phyloP scores from a whole-genome alignment of 306 rosid species.

The Trifolium fragiferum region DNA sequence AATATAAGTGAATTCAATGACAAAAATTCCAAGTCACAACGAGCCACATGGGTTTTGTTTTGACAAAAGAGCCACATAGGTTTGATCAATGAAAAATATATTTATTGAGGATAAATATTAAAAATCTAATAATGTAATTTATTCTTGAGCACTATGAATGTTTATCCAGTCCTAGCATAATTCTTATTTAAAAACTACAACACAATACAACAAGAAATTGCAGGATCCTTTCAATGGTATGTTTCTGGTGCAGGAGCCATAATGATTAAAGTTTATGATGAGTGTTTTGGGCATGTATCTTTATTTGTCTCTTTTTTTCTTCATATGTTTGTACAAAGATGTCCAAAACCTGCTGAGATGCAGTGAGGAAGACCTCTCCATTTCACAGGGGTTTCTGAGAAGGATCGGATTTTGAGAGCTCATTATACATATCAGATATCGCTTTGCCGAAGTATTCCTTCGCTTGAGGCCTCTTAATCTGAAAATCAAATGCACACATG shows the following conservation, averaged over 20 bases:
- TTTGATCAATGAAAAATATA: background rate
- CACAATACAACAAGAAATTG: slow-evolving; percentile 31
- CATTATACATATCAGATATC: slow-evolving; percentile 78
- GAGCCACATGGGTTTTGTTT: background rate
- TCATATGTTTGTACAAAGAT: background rate
- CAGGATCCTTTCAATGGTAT: slow-evolving; percentile 28
- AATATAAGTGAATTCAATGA: background rate
- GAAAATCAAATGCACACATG: slow-evolving; percentile 37
- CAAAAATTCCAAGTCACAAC: background rate
- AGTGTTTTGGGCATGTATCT: background rate
- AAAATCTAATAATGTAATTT: slow-evolving; percentile 8
- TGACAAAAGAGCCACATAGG: background rate
- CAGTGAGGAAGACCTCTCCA: slow-evolving; percentile 26
- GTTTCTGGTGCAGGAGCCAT: slow-evolving; percentile 15
- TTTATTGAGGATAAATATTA: slow-evolving; percentile 2
- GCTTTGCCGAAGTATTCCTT: slow-evolving; percentile 72
- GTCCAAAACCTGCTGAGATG: slow-evolving; percentile 19
- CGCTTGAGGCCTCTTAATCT: slow-evolving; percentile 96
- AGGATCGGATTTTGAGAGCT: slow-evolving; percentile 65
- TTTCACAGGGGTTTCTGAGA: slow-evolving; percentile 51
- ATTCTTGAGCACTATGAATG: slow-evolving; percentile 12
- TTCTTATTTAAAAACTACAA: slow-evolving; percentile 31
- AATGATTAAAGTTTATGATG: slow-evolving; percentile 10
- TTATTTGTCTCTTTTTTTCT: background rate
- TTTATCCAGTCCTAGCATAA: slow-evolving; percentile 17